Evolutionary conservation across 441 rosid genomes (phyloP).

Genomic region (Pelargonium australe): DNA sequence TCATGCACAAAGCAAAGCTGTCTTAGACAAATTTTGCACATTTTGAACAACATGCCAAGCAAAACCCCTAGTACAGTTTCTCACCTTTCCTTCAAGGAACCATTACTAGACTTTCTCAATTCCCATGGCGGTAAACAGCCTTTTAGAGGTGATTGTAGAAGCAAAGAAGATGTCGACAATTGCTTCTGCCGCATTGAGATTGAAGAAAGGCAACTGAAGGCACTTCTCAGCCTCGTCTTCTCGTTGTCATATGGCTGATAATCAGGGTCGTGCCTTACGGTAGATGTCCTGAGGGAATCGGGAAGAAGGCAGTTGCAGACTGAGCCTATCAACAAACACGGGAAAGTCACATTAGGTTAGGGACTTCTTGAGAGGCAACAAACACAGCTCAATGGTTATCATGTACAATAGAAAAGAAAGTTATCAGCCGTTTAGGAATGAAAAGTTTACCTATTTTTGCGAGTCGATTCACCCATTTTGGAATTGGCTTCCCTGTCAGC

Average conservation of each 20-base stretch:
- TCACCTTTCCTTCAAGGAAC: conserved; percentile 70
- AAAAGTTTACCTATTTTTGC: conserved; percentile 45
- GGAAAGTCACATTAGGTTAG: too few relatives aligned
- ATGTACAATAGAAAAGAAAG: too few relatives aligned
- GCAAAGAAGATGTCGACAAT: conserved; percentile 44
- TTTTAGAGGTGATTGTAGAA: conserved; percentile 53
- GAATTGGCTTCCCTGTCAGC: conserved; percentile 51
- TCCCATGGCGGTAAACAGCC: conserved; percentile 61
- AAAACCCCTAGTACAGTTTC: neutral
- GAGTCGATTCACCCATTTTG: conserved; percentile 70
- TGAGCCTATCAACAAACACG: conserved; percentile 35
- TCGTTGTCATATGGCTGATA: conserved; percentile 40
- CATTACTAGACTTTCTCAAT: conserved; percentile 42
- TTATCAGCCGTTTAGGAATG: neutral
- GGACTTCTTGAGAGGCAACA: too few relatives aligned
- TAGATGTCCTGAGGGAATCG: conserved; percentile 46
- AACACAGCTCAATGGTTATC: too few relatives aligned
- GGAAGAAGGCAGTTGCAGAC: conserved; percentile 66
- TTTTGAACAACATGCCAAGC: too few relatives aligned
- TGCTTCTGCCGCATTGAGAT: conserved; percentile 60
- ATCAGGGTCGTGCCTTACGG: conserved; percentile 44
- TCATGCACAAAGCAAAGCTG: too few relatives aligned
- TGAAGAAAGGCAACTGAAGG: conserved; percentile 49
- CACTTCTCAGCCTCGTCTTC: conserved; percentile 39
- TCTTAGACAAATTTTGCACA: too few relatives aligned